Evolutionary conservation across 495 filamentous ascomycete genomes (phyloP).

Genomic region (Penicillium canescens): DNA sequence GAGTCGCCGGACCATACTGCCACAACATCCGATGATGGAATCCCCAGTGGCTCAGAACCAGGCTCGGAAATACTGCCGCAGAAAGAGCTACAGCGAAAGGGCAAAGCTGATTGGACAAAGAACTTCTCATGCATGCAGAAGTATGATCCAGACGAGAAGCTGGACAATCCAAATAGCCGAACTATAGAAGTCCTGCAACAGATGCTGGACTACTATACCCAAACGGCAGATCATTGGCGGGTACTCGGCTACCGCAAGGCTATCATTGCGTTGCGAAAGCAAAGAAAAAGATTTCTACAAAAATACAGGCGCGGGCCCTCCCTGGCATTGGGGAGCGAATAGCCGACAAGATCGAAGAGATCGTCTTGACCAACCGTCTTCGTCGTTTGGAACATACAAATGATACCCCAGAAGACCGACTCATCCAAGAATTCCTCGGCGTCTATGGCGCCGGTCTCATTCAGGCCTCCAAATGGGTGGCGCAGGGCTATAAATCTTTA

Average conservation of each 20-base stretch:
- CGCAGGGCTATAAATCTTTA: slow-evolving; percentile 72
- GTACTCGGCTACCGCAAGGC: slow-evolving; percentile 77
- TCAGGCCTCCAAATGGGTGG: slow-evolving; percentile 76
- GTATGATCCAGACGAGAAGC: slow-evolving; percentile 40
- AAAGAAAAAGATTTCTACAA: slow-evolving; percentile 65
- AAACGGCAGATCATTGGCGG: slow-evolving; percentile 78
- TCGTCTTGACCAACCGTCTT: slow-evolving; percentile 73
- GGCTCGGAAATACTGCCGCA: slow-evolving; percentile 31
- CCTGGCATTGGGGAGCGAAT: slow-evolving; percentile 74
- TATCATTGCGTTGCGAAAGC: slow-evolving; percentile 68
- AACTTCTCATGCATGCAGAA: slow-evolving; percentile 71
- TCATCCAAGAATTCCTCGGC: slow-evolving; percentile 67
- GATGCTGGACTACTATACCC: slow-evolving; percentile 81
- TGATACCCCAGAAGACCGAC: slow-evolving; percentile 60
- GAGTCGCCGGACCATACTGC: slow-evolving; percentile 24
- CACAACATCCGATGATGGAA: slow-evolving; percentile 23
- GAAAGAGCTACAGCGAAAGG: slow-evolving; percentile 8
- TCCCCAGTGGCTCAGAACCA: slow-evolving; percentile 14
- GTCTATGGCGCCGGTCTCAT: slow-evolving; percentile 78
- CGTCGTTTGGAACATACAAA: slow-evolving; percentile 69
- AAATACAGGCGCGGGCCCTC: slow-evolving; percentile 65
- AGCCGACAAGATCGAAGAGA: slow-evolving; percentile 90
- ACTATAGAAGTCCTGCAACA: slow-evolving; percentile 80
- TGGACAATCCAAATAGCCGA: slow-evolving; percentile 62
- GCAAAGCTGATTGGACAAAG: slow-evolving; percentile 41